Conservation (phyloP, 306 rosid genomes). For the Rubus parviflorus region DNA sequence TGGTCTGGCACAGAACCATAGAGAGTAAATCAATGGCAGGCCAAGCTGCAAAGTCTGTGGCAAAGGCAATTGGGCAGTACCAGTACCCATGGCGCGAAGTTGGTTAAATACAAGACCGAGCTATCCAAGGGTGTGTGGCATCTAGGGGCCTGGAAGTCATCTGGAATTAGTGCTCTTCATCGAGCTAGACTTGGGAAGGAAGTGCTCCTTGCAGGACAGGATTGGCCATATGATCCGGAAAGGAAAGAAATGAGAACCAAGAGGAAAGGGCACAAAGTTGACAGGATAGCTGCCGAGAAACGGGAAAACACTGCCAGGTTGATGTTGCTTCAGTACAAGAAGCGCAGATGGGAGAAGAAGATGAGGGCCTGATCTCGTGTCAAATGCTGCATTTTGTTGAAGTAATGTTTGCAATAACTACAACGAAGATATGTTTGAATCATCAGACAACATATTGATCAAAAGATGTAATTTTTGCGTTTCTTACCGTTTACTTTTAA, state of each 20-base stretch:
- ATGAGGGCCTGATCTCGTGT: slow-evolving; percentile 56
- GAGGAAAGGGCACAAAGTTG: slow-evolving; percentile 88
- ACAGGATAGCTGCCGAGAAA: slow-evolving; percentile 73
- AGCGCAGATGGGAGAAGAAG: slow-evolving; percentile 88
- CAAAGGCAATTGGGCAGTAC: slow-evolving; percentile 56
- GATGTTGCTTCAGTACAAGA: slow-evolving; percentile 79
- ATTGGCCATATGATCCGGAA: slow-evolving; percentile 75
- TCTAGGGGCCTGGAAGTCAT: slow-evolving; percentile 90
- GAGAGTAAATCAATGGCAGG: slow-evolving; percentile 52
- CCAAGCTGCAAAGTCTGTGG: slow-evolving; percentile 53
- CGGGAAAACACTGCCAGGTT: slow-evolving; percentile 73
- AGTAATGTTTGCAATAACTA: not conserved
- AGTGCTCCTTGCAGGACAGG: slow-evolving; percentile 72
- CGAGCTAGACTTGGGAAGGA: slow-evolving; percentile 74
- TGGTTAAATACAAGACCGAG: slow-evolving; percentile 57
- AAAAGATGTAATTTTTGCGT: not conserved
- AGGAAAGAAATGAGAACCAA: slow-evolving; percentile 79
- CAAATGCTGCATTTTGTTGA: not conserved
- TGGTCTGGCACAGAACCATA: slow-evolving; percentile 23
- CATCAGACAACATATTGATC: not conserved
- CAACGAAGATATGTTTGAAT: not conserved
- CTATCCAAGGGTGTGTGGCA: slow-evolving; percentile 83
- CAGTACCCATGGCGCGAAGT: slow-evolving; percentile 80
- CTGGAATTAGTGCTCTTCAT: slow-evolving; percentile 64
- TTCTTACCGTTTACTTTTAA: not conserved